Base-by-base conservation (phyloP, 331 rosid species). In the Prunus yedoensis region DNA sequence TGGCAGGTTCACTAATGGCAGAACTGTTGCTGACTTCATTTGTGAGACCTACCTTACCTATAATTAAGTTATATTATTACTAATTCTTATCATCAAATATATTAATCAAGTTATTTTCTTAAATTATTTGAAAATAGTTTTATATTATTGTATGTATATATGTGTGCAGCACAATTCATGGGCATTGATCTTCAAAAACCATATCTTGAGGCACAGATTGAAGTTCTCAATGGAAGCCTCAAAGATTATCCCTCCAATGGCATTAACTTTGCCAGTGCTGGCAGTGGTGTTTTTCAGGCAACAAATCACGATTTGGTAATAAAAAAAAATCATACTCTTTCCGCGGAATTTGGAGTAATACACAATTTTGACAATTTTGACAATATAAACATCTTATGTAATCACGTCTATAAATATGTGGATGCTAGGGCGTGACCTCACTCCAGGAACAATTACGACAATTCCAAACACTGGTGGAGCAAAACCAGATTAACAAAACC, bases 201-300 rank as follows among this genome's bases (percentile, higher is more conserved):
- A 66, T 79, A 76, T 67, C 70, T 82, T 4, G 81, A 82, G 52
- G 73, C 71, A 8, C 53, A 77, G 12, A 52, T 66, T 73, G 80
- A 65, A 10, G 84, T 79, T 77, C 18, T 21, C 10, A 82, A 85
- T 69, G 89, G 89, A 66, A 79, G 74, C 62, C 6, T 62, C 58
- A 82, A 73, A 51, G 74, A 13, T n/a, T 85, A 82, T 77, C 89
- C 89, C 14, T 70, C 80, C 20, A 82, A 79, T 49, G 84, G 84
- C 57, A 69, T 85, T 47, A 85, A 85, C 74, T 82, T 85, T 43
- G 84, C 89, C 15, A 85, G 86, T 66, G 89, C 82, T 38, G 89
- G 86, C 27, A 85, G 86, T 57, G 86, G 88, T 16, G 77, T 79
- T 61, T 56, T 78, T 35, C 70, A 25, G 4, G 54, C 17, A 5